Base-by-base conservation (phyloP, 1,284 basidiomycete species). In the Meira nashicola region DNA sequence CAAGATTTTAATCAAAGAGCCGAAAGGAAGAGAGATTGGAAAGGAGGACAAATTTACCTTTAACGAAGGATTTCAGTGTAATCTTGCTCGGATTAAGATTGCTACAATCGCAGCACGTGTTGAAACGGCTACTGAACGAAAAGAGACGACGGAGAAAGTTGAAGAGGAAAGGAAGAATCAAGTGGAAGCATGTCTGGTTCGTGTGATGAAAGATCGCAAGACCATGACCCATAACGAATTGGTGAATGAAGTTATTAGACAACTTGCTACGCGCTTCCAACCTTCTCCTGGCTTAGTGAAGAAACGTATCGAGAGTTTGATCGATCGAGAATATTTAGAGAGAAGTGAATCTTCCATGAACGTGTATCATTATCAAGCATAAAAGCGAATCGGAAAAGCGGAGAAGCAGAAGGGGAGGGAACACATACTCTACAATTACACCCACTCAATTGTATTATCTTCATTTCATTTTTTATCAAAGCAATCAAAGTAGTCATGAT, bases 121-220 rank as follows among this genome's bases (percentile, higher is more conserved):
- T 0, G 95, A 99, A 81, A 90, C 81, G 50, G 83, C 81, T 1
- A 88, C 90, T 66, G 94, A 98, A 80, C 83, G 90, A 60, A 89
- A 87, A 79, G 93, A 96, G 78, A 99, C 95, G 12, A 85, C 86
- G 63, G 88, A 88, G 68, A 87, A 89, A 63, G 86, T 99, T 21
- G 93, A 95, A 51, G 94, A 97, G 78, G 93, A 96, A 79, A 82
- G 95, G 47, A 86, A 84, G 69, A 88, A 91, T 77, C 88, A 94
- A 76, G 90, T 87, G 46, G 94, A 98, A 82, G 48, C 55, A 6
- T 96, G 91, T 74, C 89, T 98, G 63, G 95, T 98, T 23, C 87
- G 95, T 41, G 87, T 97, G 40, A 98, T 99, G 95, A 98, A 99
- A 81, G 88, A 92, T 75, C 82, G 93, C 62, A 97, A 97, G 79